Conservation (phyloP, 116 monocot species). For the Posidonia oceanica region DNA sequence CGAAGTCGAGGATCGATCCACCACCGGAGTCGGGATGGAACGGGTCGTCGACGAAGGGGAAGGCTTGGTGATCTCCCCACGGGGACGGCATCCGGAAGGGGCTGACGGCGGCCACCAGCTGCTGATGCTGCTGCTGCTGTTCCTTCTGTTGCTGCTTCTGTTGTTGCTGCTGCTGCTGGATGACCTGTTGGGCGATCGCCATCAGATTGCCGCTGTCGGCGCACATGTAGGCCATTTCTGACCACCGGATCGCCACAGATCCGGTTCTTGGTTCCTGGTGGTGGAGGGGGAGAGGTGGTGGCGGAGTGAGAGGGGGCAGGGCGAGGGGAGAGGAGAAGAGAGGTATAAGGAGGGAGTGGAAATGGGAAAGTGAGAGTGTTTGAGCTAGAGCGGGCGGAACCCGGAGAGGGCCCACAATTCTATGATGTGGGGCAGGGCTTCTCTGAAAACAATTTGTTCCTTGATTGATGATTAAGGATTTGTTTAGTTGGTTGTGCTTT, state of each 20-base stretch:
- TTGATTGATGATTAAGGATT: too few species aligned
- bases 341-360: background rate
- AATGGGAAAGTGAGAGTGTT: background rate
- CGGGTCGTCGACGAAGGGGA: slow-evolving; percentile 34
- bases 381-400: background rate
- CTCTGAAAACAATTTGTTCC: too few species aligned
- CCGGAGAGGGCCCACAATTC: background rate
- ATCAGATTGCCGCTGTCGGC: slow-evolving; percentile 90
- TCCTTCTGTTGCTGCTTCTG: slow-evolving; percentile 59
- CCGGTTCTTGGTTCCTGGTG: too few species aligned
- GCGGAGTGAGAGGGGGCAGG: background rate
- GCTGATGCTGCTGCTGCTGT: slow-evolving; percentile 28
- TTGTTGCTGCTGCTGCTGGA: slow-evolving; percentile 78
- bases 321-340: background rate
- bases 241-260: too few species aligned
- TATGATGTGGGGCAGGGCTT: background rate
- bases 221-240: slow-evolving; percentile 80
- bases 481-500: too few species aligned
- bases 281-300: background rate
- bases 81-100: background rate
- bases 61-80: background rate
- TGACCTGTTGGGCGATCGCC: slow-evolving; percentile 97
- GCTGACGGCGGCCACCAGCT: background rate
- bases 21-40: slow-evolving; percentile 11
- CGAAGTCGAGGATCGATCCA: background rate